Evolutionary conservation across 768 basidiomycete genomes (phyloP).

Genomic region (Chiua virens): DNA sequence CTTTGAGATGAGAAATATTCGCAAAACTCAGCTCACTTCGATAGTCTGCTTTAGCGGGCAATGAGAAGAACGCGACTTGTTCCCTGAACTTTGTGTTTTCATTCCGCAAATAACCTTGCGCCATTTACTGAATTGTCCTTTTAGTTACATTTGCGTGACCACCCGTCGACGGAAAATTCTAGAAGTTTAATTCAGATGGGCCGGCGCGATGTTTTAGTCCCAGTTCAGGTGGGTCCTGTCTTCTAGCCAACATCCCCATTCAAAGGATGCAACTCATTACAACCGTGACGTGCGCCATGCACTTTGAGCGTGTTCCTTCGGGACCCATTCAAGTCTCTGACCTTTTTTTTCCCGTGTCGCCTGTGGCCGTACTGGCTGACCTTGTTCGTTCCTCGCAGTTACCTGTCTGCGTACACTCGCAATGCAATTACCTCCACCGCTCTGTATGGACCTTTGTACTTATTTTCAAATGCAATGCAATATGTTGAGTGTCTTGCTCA

Average conservation of each 20-base stretch:
- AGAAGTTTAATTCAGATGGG: no score
- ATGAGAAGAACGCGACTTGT: constrained; percentile 52
- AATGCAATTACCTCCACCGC: not conserved
- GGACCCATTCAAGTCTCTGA: constrained; percentile 88
- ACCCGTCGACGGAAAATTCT: not conserved
- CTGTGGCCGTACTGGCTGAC: constrained; percentile 15
- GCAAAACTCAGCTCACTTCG: constrained; percentile 69
- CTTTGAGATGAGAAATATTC: constrained; percentile 32
- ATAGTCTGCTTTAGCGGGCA: constrained; percentile 42
- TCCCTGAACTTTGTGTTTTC: constrained; percentile 34
- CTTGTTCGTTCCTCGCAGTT: constrained; percentile 1
- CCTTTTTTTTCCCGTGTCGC: constrained; percentile 1
- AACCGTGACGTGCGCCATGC: constrained; percentile 56
- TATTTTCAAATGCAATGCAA: constrained; percentile 10
- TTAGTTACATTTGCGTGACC: not conserved
- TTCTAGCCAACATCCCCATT: constrained; percentile 4
- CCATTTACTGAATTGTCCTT: constrained; percentile 3
- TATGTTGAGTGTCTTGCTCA: constrained; percentile 1
- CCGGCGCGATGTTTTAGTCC: no score
- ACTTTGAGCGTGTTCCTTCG: constrained; percentile 63
- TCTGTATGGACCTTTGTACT: constrained; percentile 15
- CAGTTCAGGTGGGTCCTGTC: constrained; percentile 14
- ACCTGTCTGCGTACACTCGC: not conserved
- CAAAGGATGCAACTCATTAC: constrained; percentile 48
- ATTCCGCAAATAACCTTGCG: not conserved